phyloP scores from a whole-genome alignment of 2,329 filamentous ascomycete genomes.

The Ascocoryne sarcoides region DNA sequence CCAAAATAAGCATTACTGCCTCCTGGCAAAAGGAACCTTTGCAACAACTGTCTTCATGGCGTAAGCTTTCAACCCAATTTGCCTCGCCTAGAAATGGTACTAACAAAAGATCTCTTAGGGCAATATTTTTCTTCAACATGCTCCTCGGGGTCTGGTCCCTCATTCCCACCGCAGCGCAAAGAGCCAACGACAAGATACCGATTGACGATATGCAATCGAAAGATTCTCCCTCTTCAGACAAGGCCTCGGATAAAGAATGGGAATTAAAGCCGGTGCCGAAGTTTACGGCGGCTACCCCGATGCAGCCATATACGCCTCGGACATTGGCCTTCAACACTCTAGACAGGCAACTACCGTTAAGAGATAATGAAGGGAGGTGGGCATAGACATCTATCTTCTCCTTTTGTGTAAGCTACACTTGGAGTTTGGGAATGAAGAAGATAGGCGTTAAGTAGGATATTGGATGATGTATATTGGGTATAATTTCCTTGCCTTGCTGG shows the following conservation, averaged over 20 bases:
- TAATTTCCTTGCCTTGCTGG: no score
- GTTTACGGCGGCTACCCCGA: slow-evolving; percentile 26
- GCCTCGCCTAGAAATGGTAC: no score
- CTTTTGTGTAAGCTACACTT: no score
- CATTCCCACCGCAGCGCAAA: slow-evolving; percentile 32
- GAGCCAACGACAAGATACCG: slow-evolving; percentile 43
- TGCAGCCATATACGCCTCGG: slow-evolving; percentile 51
- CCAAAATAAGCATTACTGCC: slow-evolving; percentile 53
- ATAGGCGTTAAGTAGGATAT: no score
- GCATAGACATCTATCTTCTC: no score
- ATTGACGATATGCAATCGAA: slow-evolving; percentile 37
- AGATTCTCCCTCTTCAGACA: slow-evolving; percentile 28
- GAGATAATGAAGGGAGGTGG: no score
- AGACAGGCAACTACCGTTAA: slow-evolving; percentile 47
- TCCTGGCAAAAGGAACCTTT: slow-evolving; percentile 59
- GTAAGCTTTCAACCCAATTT: slow-evolving; percentile 41
- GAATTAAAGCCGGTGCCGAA: slow-evolving; percentile 47
- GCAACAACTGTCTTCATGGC: slow-evolving; percentile 58
- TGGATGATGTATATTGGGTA: no score
- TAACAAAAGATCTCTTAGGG: slow-evolving; percentile 31
- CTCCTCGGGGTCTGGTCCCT: slow-evolving; percentile 47
- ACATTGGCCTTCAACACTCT: slow-evolving; percentile 60
- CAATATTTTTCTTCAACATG: slow-evolving; percentile 51
- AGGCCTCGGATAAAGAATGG: slow-evolving; percentile 39
- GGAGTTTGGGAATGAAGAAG: no score